Conservation (phyloP, 2,329 filamentous ascomycete genomes). For the Raffaelea deltoideospora region DNA sequence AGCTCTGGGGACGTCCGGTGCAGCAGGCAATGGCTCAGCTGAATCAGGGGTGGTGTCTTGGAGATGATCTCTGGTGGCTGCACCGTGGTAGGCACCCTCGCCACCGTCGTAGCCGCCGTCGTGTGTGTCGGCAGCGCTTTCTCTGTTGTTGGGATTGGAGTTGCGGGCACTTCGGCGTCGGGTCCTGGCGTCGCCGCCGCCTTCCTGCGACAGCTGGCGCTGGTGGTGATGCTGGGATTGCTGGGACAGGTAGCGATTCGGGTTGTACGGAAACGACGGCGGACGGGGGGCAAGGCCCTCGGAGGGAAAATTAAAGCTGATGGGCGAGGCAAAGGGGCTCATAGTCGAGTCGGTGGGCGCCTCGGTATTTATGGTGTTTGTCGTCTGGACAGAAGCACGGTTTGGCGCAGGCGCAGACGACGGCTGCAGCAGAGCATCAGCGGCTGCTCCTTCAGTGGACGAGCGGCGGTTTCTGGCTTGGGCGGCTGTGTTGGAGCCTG, state of each 20-base stretch:
- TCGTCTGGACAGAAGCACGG: slow-evolving; percentile 39
- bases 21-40: slow-evolving; percentile 27
- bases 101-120: not conserved
- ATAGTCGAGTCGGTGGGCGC: slow-evolving; percentile 41
- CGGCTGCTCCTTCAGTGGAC: slow-evolving; percentile 21
- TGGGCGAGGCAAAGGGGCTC: slow-evolving; percentile 41
- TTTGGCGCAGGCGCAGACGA: slow-evolving; percentile 25
- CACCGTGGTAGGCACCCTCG: slow-evolving; percentile 10
- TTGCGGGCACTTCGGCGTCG: slow-evolving; percentile 25
- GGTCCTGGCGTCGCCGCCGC: no score
- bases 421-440: slow-evolving; percentile 11
- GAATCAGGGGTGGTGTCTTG: no score
- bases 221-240: slow-evolving; percentile 19
- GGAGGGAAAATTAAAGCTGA: slow-evolving; percentile 31
- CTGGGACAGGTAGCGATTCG: slow-evolving; percentile 26
- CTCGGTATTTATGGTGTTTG: slow-evolving; percentile 35
- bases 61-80: not conserved
- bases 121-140: slow-evolving; percentile 13
- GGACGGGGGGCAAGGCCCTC: slow-evolving; percentile 43
- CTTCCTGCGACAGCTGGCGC: slow-evolving; percentile 2
- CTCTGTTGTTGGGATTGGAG: slow-evolving; percentile 24
- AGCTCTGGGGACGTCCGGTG: slow-evolving; percentile 45
- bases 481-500: slow-evolving; percentile 26
- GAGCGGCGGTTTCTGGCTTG: slow-evolving; percentile 21
- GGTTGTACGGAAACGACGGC: slow-evolving; percentile 36